Base-by-base conservation (phyloP, 257 asterid genomes). In the Petunia secreta region DNA sequence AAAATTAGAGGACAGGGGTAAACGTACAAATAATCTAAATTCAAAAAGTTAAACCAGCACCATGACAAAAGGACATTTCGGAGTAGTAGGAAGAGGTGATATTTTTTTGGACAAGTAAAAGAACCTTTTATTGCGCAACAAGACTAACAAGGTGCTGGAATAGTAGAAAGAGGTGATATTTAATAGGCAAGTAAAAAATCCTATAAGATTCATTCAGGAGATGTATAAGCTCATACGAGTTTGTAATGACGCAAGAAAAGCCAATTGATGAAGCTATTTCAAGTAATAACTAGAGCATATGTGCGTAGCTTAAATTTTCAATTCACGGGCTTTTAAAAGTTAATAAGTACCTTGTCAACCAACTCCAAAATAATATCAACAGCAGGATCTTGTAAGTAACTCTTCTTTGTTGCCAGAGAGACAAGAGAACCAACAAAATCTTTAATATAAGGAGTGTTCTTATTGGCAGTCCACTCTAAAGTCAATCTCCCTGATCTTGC, bases 341-440 rank as follows among this genome's bases (percentile, higher is more conserved):
- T 10, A 52, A 8, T 10, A 52, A 8, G 2, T 13, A 92, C 97
- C 98, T 92, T 91, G 78, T 80, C 98, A 79, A 86, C 87, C 87
- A 95, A 86, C 84, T 91, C 98, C 88, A 92, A 80, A 85, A 95
- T 73, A 84, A 93, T 79, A 43, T 91, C 83, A 55, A 95, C 97
- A 78, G 94, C 93, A 83, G 98, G 84, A 85, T 93, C 98, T 81
- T 95, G 98, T 73, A 95, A 87, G 87, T 95, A 95, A 15, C 92
- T 95, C 81, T 95, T 95, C 89, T 87, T 91, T 48, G 85, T 83
- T 69, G 97, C 98, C 54, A 95, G 89, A 4, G 89, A 85, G 69
- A 91, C 85, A 80, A 95, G 81, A 87, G 88, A 83, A 68, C 85
- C 80, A 9, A 88, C 85, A 84, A 91, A 91, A 79, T 92, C 91